Base-by-base conservation (phyloP, 176 grass and related monocot species). In the Oryza officinalis region DNA sequence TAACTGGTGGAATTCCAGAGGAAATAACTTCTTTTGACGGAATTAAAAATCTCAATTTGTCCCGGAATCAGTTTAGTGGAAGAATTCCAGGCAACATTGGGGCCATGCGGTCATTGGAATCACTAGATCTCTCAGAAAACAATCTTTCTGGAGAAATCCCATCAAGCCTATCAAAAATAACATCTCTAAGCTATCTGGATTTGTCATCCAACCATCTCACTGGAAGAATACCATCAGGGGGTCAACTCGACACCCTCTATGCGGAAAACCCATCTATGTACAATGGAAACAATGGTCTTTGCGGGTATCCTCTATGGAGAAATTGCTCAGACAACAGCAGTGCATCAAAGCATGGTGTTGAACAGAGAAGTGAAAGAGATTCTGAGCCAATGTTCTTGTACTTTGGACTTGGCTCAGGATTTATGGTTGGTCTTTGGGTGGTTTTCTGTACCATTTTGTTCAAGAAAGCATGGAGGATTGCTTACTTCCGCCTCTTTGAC, bases 101-200 rank as follows among this genome's bases (percentile, higher is more conserved):
- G 5, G 17, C 3, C 2, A 73, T 85, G 71, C 6, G 9, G 14
- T 85, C 40, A 26, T 81, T 89, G 25, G 81, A 89, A 47, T 89
- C 87, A 32, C 50, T 89, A 2, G 87, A 89, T 17, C 59, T 89
- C 12, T 85, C 67, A 20, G 63, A 13, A 1, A 89, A 85, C 32
- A 41, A 85, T 15, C 41, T 89, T 28, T 80, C 8, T 5, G 81
- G 76, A 13, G n/a, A 10, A 28, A 85, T 89, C 40, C 81, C 81
- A 8, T 0, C 45, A 17, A 50, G 13, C 61, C 7, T 89, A 6
- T 67, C 44, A 46, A 46, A 46, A 0, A 8, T 46, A 46, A 46
- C 44, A 10, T 46, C 10, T 46, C 10, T 46, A 46, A 46, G 44
- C 44, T 2, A 13, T 13, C 44, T 46, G 3, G 44, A 46, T 10